Conservation (phyloP, 805 yeast species). For the Cyberlindnera veronae region DNA sequence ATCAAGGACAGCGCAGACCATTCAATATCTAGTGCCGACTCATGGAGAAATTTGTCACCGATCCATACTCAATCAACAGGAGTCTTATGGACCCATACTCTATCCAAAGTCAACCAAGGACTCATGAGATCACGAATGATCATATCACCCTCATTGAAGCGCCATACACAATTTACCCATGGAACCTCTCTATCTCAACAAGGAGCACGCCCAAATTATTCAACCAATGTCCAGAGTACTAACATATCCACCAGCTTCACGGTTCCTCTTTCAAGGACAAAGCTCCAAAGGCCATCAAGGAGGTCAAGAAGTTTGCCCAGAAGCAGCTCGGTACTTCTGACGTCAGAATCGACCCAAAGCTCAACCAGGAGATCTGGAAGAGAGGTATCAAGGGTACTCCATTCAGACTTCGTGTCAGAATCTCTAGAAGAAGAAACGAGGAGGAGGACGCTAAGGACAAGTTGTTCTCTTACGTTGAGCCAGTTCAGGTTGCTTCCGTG, state of each 20-base stretch:
- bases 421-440: slow-evolving; percentile 99
- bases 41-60: no score
- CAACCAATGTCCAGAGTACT: slow-evolving; percentile 30
- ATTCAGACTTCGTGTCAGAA: slow-evolving; percentile 96
- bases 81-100: no score
- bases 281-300: slow-evolving; percentile 99
- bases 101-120: no score
- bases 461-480: slow-evolving; percentile 97
- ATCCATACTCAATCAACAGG: no score
- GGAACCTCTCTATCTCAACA: slow-evolving; percentile 2
- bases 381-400: slow-evolving; percentile 99
- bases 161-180: not conserved
- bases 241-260: slow-evolving; percentile 66
- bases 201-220: not conserved
- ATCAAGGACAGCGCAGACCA: no score
- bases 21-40: no score
- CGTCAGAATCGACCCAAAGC: slow-evolving; percentile 98
- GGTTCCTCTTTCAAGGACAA: slow-evolving; percentile 99
- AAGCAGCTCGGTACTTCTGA: slow-evolving; percentile 99
- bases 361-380: slow-evolving; percentile 98
- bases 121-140: no score
- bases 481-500: slow-evolving; percentile 88
- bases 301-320: slow-evolving; percentile 96
- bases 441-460: slow-evolving; percentile 99
- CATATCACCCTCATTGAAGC: no score